Conservation (phyloP, 2,329 filamentous ascomycete genomes). For the Colletotrichum orchidophilum region DNA sequence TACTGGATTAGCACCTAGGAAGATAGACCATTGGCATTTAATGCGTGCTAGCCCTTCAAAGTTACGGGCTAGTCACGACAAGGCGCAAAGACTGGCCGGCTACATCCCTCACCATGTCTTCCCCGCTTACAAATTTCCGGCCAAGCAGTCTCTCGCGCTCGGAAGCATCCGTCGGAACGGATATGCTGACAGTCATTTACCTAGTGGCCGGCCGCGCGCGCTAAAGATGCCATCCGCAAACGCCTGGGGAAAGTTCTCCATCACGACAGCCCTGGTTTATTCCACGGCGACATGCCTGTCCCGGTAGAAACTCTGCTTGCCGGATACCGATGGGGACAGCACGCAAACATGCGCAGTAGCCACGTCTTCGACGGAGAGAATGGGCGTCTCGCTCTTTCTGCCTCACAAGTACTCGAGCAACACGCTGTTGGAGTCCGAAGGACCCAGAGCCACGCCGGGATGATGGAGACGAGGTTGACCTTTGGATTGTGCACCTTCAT, state of each 20-base stretch:
- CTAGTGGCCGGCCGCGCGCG: background rate
- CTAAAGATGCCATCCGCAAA: constrained; percentile 3
- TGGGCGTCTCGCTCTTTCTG: constrained; percentile 30
- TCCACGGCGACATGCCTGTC: constrained; percentile 1
- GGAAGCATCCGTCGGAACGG: constrained; percentile 38
- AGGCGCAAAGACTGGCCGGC: constrained; percentile 46
- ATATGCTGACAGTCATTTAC: background rate
- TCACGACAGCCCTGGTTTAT: background rate
- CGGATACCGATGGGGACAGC: constrained; percentile 42
- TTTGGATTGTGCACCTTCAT: constrained; percentile 42
- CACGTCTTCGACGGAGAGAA: constrained; percentile 47
- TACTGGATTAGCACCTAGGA: background rate
- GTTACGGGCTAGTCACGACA: background rate
- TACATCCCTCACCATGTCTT: constrained; percentile 45
- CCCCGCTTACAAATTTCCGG: constrained; percentile 42
- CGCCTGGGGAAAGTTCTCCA: constrained; percentile 3
- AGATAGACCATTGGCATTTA: no score
- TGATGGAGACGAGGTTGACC: constrained; percentile 47
- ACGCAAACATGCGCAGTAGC: constrained; percentile 48
- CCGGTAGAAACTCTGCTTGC: constrained; percentile 35
- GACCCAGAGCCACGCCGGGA: constrained; percentile 48
- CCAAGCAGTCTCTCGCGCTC: constrained; percentile 44
- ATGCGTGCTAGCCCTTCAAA: background rate
- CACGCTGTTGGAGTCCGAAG: constrained; percentile 43
- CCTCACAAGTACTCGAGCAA: constrained; percentile 46